Percentiles rank a stretch among this genome's conserved stretches.
These are phyloP conservation scores for Aspergillus asperescens DNA, from an alignment of 495 filamentous ascomycete genomes.

Conservation along the genomic window DNA sequence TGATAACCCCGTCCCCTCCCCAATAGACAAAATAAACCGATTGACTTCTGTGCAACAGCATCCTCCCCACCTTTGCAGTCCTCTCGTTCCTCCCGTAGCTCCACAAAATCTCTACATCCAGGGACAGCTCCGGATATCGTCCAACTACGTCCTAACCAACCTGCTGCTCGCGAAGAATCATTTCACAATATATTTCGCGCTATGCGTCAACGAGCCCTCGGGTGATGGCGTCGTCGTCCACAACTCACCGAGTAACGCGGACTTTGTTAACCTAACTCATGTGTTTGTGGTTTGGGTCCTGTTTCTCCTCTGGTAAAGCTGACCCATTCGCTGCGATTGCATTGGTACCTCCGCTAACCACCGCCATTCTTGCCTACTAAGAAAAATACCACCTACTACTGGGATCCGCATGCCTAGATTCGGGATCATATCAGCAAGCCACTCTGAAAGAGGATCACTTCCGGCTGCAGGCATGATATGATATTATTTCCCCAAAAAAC, in stretches of 20 bases:
- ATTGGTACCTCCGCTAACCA: too few relatives aligned
- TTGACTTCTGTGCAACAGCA: neutral
- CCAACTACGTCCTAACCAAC: neutral
- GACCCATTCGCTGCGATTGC: too few relatives aligned
- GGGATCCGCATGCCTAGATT: too few relatives aligned
- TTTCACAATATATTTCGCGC: constrained; percentile 1
- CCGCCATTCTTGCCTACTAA: too few relatives aligned
- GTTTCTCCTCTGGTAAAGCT: neutral
- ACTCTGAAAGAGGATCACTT: too few relatives aligned
- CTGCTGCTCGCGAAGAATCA: constrained; percentile 3
- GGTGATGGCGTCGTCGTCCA: neutral
- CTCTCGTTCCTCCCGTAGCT: constrained; percentile 5
- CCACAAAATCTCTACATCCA: neutral
- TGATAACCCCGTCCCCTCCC: too few relatives aligned
- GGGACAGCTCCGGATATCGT: neutral
- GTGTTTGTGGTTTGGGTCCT: neutral
- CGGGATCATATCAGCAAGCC: too few relatives aligned
- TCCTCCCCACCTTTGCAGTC: neutral
- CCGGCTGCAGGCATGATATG: too few relatives aligned
- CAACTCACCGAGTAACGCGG: neutral
- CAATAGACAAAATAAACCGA: neutral
- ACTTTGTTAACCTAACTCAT: constrained; percentile 2
- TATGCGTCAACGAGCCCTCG: neutral
- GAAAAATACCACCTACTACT: too few relatives aligned
- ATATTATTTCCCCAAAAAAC: too few relatives aligned